Evolutionary conservation across 83 land plant species (phyloP).

Genomic region (Thuja plicata): DNA sequence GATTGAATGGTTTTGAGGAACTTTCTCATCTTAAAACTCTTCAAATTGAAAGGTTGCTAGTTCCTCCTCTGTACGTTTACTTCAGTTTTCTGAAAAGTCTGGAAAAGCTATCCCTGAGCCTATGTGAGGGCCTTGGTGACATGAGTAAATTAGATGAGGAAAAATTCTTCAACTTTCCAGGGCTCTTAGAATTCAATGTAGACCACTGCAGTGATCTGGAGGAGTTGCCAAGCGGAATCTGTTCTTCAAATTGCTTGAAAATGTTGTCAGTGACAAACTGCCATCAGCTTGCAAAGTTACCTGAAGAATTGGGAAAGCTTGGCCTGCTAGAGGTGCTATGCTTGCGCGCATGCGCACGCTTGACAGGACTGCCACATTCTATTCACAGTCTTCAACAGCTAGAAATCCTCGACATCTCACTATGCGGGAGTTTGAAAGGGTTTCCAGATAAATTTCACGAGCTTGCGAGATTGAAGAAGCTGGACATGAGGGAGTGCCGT

Average conservation of each 20-base stretch:
- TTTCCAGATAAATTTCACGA: not conserved
- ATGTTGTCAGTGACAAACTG: too few relatives aligned
- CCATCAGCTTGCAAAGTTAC: too few relatives aligned
- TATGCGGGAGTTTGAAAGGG: not conserved
- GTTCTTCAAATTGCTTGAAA: too few relatives aligned
- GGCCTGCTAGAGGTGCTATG: too few relatives aligned
- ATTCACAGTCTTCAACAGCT: not conserved
- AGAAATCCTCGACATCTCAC: not conserved
- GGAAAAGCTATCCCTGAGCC: conserved; percentile 30
- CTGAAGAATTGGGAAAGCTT: too few relatives aligned
- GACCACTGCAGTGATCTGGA: conserved; percentile 50
- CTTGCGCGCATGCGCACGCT: not conserved
- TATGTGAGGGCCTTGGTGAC: conserved; percentile 36
- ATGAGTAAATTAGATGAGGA: not conserved
- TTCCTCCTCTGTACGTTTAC: conserved; percentile 20
- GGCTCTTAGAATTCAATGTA: too few relatives aligned
- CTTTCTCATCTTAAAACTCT: conserved; percentile 38
- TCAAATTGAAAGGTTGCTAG: conserved; percentile 41
- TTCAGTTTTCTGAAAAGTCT: not conserved
- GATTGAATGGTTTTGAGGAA: conserved; percentile 26
- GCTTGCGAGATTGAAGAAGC: not conserved
- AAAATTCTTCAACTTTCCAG: conserved; percentile 31
- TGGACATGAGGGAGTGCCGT: not conserved
- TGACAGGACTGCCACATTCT: not conserved
- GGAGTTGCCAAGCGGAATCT: conserved; percentile 31